Percentiles rank a stretch among this genome's conserved stretches.
These are phyloP conservation scores for Citrus inodora DNA, from an alignment of 345 rosid genomes.

Conservation along the genomic window DNA sequence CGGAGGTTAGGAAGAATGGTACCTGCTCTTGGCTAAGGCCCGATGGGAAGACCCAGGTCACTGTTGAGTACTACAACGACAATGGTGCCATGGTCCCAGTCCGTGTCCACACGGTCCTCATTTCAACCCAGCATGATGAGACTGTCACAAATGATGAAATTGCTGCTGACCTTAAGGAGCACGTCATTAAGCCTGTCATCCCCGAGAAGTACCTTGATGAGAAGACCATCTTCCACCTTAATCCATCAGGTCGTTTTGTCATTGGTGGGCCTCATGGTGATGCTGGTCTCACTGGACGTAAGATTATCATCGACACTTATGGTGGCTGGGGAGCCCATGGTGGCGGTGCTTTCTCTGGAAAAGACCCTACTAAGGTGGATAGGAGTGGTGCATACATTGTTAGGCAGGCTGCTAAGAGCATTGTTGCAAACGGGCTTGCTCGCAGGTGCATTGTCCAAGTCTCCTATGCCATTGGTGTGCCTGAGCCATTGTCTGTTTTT, in stretches of 20 bases:
- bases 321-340: slow-evolving; percentile 87
- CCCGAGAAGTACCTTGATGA: slow-evolving; percentile 80
- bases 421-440: slow-evolving; percentile 62
- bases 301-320: slow-evolving; percentile 73
- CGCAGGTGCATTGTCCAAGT: slow-evolving; percentile 73
- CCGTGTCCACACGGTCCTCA: slow-evolving; percentile 73
- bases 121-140: slow-evolving; percentile 76
- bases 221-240: slow-evolving; percentile 84
- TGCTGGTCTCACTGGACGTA: slow-evolving; percentile 72
- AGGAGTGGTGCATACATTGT: slow-evolving; percentile 80
- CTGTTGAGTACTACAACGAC: slow-evolving; percentile 69
- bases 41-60: slow-evolving; percentile 80
- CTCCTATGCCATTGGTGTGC: slow-evolving; percentile 70
- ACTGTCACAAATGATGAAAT: slow-evolving; percentile 76
- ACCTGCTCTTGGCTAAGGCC: slow-evolving; percentile 74
- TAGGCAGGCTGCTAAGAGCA: slow-evolving; percentile 86
- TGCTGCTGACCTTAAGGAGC: slow-evolving; percentile 81
- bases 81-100: slow-evolving; percentile 78
- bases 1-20: slow-evolving; percentile 78
- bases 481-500: slow-evolving; percentile 65
- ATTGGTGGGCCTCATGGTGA: slow-evolving; percentile 82
- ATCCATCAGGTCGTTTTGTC: slow-evolving; percentile 82
- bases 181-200: slow-evolving; percentile 67
- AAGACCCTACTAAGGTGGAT: slow-evolving; percentile 79
- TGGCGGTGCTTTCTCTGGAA: slow-evolving; percentile 81